Conservation (phyloP, 2,329 filamentous ascomycete genomes). For the Akanthomyces dipterigenus region DNA sequence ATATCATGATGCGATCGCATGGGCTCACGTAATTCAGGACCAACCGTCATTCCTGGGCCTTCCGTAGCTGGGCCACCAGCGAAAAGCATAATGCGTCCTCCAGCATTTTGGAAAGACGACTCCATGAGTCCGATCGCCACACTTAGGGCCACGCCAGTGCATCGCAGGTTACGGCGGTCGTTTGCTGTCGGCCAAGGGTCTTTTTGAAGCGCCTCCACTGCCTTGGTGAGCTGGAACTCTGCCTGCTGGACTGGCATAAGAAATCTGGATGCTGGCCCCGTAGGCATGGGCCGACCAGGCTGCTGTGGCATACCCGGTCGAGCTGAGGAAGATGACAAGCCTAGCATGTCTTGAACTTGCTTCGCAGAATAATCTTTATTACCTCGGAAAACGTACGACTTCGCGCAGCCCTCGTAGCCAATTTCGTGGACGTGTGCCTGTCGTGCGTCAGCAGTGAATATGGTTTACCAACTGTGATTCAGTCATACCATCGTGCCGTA, state of each 20-base stretch:
- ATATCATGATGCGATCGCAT: conserved; percentile 99
- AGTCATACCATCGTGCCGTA: conserved; percentile 79
- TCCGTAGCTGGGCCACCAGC: conserved; percentile 92
- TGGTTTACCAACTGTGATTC: conserved; percentile 14
- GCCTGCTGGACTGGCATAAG: conserved; percentile 90
- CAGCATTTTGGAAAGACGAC: conserved; percentile 90
- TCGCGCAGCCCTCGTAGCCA: conserved; percentile 94
- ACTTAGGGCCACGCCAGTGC: conserved; percentile 92
- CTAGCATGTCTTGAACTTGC: conserved; percentile 99
- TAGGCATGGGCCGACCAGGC: conserved; percentile 66
- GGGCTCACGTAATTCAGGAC: conserved; percentile 88
- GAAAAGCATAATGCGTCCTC: conserved; percentile 95
- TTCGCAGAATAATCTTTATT: conserved; percentile 98
- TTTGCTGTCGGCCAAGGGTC: conserved; percentile 97
- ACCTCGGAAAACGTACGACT: conserved; percentile 96
- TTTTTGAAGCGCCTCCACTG: conserved; percentile 88
- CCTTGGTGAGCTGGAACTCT: conserved; percentile 95
- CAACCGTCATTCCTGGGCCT: conserved; percentile 93
- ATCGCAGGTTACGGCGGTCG: conserved; percentile 82
- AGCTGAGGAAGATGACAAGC: conserved; percentile 63
- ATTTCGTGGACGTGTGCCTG: conserved; percentile 95
- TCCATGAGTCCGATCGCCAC: conserved; percentile 90
- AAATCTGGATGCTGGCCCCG: conserved; percentile 82
- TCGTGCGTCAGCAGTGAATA: conserved; percentile 9
- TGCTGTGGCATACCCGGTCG: conserved; percentile 70